A percentile compares a stretch with the other conserved stretches of the same genome.
phyloP scores from a whole-genome alignment of 225 moss, liverwort and hornwort species.

The Takakia lepidozioides region DNA sequence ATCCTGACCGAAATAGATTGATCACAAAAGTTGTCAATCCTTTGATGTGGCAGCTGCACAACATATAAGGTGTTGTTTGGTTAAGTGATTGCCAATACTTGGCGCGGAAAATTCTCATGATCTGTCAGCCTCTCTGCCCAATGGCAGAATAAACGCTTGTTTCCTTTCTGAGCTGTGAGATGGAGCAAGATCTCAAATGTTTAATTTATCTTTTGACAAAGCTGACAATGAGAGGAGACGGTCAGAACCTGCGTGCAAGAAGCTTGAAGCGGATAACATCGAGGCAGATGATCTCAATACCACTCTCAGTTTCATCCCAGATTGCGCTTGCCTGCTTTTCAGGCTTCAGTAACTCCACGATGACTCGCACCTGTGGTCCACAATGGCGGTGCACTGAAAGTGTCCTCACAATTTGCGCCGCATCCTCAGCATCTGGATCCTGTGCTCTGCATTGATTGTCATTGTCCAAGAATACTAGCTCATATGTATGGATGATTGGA shows the following conservation, averaged over 20 bases:
- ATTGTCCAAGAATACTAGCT: no score
- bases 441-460: slow-evolving; percentile 22
- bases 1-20: slow-evolving; percentile 83
- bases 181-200: no score
- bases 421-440: slow-evolving; percentile 86
- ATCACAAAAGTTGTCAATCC: slow-evolving; percentile 80
- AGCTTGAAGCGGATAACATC: slow-evolving; percentile 85
- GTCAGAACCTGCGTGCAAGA: slow-evolving; percentile 94
- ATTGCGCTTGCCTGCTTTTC: slow-evolving; percentile 83
- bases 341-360: slow-evolving; percentile 88
- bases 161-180: no score
- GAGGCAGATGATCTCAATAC: slow-evolving; percentile 91
- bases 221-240: no score
- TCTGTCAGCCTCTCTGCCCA: no score
- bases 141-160: no score
- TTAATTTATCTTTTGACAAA: no score
- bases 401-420: slow-evolving; percentile 88
- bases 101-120: no score
- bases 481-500: no score
- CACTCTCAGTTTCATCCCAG: slow-evolving; percentile 86
- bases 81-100: no score
- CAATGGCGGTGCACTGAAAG: slow-evolving; percentile 79
- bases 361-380: slow-evolving; percentile 66
- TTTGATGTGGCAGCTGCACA: slow-evolving; percentile 73
- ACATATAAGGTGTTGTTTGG: no score